phyloP scores from a whole-genome alignment of 1,284 basidiomycete species.

The Pseudozyma sp. region DNA sequence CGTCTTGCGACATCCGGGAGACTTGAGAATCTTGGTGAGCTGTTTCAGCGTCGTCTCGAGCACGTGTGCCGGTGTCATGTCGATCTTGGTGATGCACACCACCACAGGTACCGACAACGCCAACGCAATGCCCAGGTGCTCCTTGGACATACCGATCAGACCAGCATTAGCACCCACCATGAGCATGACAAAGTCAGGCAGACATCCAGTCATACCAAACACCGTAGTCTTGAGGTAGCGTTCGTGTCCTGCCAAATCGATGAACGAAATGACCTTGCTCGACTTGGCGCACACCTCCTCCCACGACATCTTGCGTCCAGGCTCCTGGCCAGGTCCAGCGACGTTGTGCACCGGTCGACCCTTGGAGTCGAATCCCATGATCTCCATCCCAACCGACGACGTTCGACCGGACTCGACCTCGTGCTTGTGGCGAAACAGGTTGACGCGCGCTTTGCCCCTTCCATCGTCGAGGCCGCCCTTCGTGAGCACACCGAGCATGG shows the following conservation, averaged over 20 bases:
- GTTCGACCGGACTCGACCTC: conserved; percentile 96
- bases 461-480: conserved; percentile 92
- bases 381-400: conserved; percentile 95
- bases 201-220: conserved; percentile 91
- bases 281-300: conserved; percentile 92
- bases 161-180: conserved; percentile 96
- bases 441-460: conserved; percentile 89
- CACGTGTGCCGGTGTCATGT: conserved; percentile 95
- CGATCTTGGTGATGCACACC: conserved; percentile 96
- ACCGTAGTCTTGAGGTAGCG: conserved; percentile 83
- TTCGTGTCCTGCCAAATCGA: conserved; percentile 70
- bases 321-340: conserved; percentile 40
- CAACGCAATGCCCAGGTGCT: conserved; percentile 89
- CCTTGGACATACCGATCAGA: conserved; percentile 95
- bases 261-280: conserved; percentile 94
- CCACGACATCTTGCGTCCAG: conserved; percentile 73
- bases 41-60: conserved; percentile 90
- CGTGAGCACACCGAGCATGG: conserved; percentile 82
- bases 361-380: conserved; percentile 70
- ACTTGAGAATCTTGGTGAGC: conserved; percentile 89
- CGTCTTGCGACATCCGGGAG: conserved; percentile 80
- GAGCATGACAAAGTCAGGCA: conserved; percentile 93
- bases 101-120: conserved; percentile 93
- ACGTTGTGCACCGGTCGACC: conserved; percentile 52
- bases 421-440: conserved; percentile 95